A percentile compares a stretch with the other conserved stretches of the same genome.
Conservation (phyloP, 768 basidiomycete genomes). For the Macrolepiota fuliginosa region DNA sequence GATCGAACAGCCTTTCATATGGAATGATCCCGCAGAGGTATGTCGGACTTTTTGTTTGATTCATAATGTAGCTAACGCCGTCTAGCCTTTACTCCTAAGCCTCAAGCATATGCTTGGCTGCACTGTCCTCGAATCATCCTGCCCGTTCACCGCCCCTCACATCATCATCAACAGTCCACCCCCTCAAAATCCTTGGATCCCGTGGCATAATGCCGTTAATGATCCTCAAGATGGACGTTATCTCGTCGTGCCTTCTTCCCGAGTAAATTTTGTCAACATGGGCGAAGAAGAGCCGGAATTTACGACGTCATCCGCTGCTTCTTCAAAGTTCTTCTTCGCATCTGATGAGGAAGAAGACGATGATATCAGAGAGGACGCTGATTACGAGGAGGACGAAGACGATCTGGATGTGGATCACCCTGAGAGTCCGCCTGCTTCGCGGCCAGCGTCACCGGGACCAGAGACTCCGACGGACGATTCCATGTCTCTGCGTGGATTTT, state of each 20-base stretch:
- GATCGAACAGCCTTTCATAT: slow-evolving; percentile 40
- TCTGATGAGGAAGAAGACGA: slow-evolving; percentile 15
- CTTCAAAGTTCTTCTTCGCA: slow-evolving; percentile 6
- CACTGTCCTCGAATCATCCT: slow-evolving; percentile 40
- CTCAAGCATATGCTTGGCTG: slow-evolving; percentile 26
- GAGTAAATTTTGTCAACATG: slow-evolving; percentile 25
- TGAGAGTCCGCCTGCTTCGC: slow-evolving; percentile 15
- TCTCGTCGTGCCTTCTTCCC: slow-evolving; percentile 27
- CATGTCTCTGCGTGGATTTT: not conserved
- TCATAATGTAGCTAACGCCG: not conserved
- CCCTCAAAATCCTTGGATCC: slow-evolving; percentile 36
- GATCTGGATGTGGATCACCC: slow-evolving; percentile 9
- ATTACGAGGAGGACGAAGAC: slow-evolving; percentile 18
- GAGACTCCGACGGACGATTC: slow-evolving; percentile 20
- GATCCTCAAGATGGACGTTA: slow-evolving; percentile 36
- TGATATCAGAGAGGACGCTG: slow-evolving; percentile 12
- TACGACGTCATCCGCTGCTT: slow-evolving; percentile 4
- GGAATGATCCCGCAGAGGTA: slow-evolving; percentile 55
- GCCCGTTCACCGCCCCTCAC: slow-evolving; percentile 41
- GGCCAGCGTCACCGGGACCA: slow-evolving; percentile 17
- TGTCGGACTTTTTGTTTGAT: slow-evolving; percentile 9
- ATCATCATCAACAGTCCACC: slow-evolving; percentile 40
- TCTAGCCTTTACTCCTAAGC: slow-evolving; percentile 30
- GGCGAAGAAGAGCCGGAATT: not conserved
- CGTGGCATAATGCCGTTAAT: slow-evolving; percentile 32